Evolutionary conservation across 2,329 filamentous ascomycete genomes (phyloP).

Genomic region (Penicillium crustosum): DNA sequence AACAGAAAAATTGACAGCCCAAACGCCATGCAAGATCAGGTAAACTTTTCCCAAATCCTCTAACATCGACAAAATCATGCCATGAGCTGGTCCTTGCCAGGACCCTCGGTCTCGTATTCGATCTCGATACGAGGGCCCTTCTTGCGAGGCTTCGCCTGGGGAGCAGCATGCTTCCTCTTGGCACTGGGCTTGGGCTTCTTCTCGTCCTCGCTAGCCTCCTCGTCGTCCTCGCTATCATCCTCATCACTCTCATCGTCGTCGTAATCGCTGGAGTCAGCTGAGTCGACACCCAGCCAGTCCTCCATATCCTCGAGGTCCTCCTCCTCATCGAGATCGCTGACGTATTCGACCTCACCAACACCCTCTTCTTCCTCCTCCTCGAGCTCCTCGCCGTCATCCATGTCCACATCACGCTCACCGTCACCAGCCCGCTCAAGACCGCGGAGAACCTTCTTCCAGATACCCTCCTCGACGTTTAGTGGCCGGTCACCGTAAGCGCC

Average conservation of each 20-base stretch:
- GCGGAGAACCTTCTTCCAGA: slow-evolving; percentile 96
- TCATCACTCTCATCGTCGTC: slow-evolving; percentile 56
- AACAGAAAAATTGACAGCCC: slow-evolving; percentile 18
- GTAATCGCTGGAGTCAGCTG: slow-evolving; percentile 50
- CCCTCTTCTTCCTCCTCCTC: slow-evolving; percentile 72
- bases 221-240: slow-evolving; percentile 47
- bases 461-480: slow-evolving; percentile 87
- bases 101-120: slow-evolving; percentile 73
- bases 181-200: slow-evolving; percentile 46
- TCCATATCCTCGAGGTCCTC: slow-evolving; percentile 90
- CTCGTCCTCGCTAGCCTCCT: slow-evolving; percentile 45
- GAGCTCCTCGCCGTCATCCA: slow-evolving; percentile 81
- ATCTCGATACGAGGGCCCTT: slow-evolving; percentile 69
- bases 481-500: slow-evolving; percentile 94
- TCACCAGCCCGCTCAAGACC: slow-evolving; percentile 86
- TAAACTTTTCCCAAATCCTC: slow-evolving; percentile 24
- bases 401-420: slow-evolving; percentile 77
- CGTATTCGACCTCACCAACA: slow-evolving; percentile 82
- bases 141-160: slow-evolving; percentile 58
- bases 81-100: slow-evolving; percentile 52
- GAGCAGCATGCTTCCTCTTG: slow-evolving; percentile 58
- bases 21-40: slow-evolving; percentile 38
- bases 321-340: slow-evolving; percentile 79
- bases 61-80: slow-evolving; percentile 30
- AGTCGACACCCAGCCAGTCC: slow-evolving; percentile 83